Evolutionary conservation across 2,329 filamentous ascomycete species (phyloP), one percentile per base, ranked within the genome.

Genomic region (Claviceps sp.): DNA sequence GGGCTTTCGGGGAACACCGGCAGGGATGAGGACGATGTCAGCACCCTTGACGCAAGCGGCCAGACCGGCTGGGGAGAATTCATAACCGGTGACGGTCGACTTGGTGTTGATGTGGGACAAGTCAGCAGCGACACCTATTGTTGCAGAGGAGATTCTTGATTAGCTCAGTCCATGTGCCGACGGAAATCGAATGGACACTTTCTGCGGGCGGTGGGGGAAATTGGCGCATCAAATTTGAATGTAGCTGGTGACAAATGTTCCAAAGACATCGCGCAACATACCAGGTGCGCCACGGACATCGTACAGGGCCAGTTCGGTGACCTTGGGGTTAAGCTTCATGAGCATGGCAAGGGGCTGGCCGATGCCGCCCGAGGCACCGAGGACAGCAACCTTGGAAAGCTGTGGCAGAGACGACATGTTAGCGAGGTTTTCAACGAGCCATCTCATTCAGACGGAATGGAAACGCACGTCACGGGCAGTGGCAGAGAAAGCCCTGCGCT

Each of bases 91-190:
- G 73, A 97, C 91, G 64, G 73, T 84, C 77, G 87, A 91, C 84
- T 95, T 94, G 75, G 91, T 96, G 85, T 97, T 97, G 82, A 98
- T 89, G 80, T 98, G 93, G 68, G 87, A 87, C 73, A 98, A 83
- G 74, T 98, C 93, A 70, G 93, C 93, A 64, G 91, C 93, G 73
- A 98, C 93, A 85, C 91, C 91, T 93, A 63, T 38, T n/a, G 5
- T 39, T n/a, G 24, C 19, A 44, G 14, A 47, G 17, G 11, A 11
- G 41, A 16, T 45, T 11, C 22, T 44, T 34, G 22, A 39, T 51
- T 44, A 51, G 50, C 42, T 14, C 24, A 16, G 17, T 40, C 10
- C 19, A 14, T 17, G 24, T 47, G 13, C 19, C 41, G 7, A 5
- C 19, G 19, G 1, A 22, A 22, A 24, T 17, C 1, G 1, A 22